Evolutionary conservation across 176 grass and related monocot species (phyloP).

Genomic region (Carex pumila): DNA sequence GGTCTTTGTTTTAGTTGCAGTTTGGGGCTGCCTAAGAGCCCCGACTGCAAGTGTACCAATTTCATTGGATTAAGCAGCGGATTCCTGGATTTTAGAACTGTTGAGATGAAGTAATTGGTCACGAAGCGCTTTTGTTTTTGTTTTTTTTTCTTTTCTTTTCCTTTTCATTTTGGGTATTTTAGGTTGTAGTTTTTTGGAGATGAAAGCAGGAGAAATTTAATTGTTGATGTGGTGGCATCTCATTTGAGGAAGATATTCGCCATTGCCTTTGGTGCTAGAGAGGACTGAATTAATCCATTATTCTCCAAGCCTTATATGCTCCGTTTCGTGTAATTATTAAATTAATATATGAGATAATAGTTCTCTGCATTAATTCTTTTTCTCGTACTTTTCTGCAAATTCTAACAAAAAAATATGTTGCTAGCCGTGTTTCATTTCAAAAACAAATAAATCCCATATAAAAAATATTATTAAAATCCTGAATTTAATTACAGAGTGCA

Average conservation of each 20-base stretch:
- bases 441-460: neutral
- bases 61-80: slow-evolving; percentile 52
- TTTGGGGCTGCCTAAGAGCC: slow-evolving; percentile 55
- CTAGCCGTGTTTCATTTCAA: neutral
- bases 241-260: neutral
- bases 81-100: slow-evolving; percentile 74
- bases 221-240: neutral
- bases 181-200: slow-evolving; percentile 42
- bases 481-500: neutral
- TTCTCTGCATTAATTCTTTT: neutral
- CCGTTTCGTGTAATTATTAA: slow-evolving; percentile 72
- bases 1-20: slow-evolving; percentile 74
- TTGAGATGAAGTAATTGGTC: slow-evolving; percentile 69
- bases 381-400: neutral
- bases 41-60: slow-evolving; percentile 62
- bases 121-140: neutral
- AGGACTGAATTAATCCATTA: neutral
- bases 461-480: neutral
- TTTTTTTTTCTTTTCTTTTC: neutral
- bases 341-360: slow-evolving; percentile 13
- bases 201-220: slow-evolving; percentile 22
- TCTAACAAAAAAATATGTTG: neutral
- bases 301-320: slow-evolving; percentile 26
- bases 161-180: slow-evolving; percentile 16
- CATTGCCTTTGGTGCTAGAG: neutral